phyloP scores from a whole-genome alignment of 805 yeast species.

The Kodamaea leandrae region DNA sequence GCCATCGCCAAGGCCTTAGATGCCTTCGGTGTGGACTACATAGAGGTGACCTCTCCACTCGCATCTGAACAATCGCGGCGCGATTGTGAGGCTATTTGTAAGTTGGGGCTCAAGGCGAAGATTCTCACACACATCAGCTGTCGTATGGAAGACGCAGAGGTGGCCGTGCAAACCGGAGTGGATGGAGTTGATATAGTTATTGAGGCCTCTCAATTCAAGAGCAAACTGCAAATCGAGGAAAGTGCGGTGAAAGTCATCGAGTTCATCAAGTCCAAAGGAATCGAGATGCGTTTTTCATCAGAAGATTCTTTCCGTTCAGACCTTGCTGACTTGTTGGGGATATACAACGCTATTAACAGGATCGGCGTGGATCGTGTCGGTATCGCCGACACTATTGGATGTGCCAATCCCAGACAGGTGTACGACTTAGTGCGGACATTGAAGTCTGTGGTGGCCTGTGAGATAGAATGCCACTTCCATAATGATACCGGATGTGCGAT shows the following conservation, averaged over 20 bases:
- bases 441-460: slow-evolving; percentile 56
- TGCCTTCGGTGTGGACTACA: slow-evolving; percentile 61
- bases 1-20: slow-evolving; percentile 60
- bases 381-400: slow-evolving; percentile 63
- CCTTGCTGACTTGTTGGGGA: slow-evolving; percentile 56
- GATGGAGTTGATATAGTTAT: slow-evolving; percentile 62
- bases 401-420: slow-evolving; percentile 64
- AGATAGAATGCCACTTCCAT: slow-evolving; percentile 61
- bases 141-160: slow-evolving; percentile 60
- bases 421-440: slow-evolving; percentile 58
- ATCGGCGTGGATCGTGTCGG: slow-evolving; percentile 63
- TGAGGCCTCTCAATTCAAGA: slow-evolving; percentile 60
- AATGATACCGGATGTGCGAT: slow-evolving; percentile 64
- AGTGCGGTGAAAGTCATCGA: slow-evolving; percentile 58
- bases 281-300: slow-evolving; percentile 56
- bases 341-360: slow-evolving; percentile 59
- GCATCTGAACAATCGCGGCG: slow-evolving; percentile 56
- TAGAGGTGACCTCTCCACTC: slow-evolving; percentile 58
- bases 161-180: slow-evolving; percentile 61
- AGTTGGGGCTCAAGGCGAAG: slow-evolving; percentile 56
- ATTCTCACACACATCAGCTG: slow-evolving; percentile 59
- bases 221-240: slow-evolving; percentile 57
- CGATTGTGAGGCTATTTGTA: slow-evolving; percentile 60
- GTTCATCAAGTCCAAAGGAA: slow-evolving; percentile 58
- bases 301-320: slow-evolving; percentile 63